Conservation (phyloP, 108 stramenopile genomes). For the Skeletonema marinoi region DNA sequence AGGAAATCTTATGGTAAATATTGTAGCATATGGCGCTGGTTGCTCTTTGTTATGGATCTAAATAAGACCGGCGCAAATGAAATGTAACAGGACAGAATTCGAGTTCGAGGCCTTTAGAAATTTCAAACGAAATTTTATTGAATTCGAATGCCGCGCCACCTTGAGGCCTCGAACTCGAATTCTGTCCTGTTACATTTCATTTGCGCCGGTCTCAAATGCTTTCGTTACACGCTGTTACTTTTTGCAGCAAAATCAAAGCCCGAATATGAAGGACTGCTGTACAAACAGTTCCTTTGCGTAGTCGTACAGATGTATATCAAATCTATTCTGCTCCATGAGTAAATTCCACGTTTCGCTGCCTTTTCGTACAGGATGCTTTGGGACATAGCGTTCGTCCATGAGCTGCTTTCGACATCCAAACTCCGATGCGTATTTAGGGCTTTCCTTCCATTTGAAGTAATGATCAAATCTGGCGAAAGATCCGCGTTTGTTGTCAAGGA, state of each 20-base stretch:
- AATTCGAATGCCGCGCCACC: too few species aligned
- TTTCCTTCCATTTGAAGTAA: conserved; percentile 54
- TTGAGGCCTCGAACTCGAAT: too few species aligned
- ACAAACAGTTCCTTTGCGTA: conserved; percentile 41
- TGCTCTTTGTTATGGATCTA: too few species aligned
- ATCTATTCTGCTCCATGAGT: conserved; percentile 41
- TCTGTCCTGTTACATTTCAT: too few species aligned
- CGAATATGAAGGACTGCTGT: conserved; percentile 39
- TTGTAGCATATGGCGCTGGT: too few species aligned
- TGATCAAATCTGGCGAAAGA: conserved; percentile 48
- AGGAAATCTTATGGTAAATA: too few species aligned
- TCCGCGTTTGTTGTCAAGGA: conserved; percentile 47
- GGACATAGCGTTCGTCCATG: conserved; percentile 40
- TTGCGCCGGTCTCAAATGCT: too few species aligned
- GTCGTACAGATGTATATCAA: conserved; percentile 41
- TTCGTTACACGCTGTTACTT: background rate
- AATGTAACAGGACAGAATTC: too few species aligned
- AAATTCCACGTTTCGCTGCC: conserved; percentile 29
- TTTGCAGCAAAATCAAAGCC: background rate
- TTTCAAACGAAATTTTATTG: too few species aligned
- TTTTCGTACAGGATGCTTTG: conserved; percentile 33
- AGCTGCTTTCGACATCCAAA: conserved; percentile 46
- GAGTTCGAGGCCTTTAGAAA: too few species aligned
- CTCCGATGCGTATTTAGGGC: conserved; percentile 29
- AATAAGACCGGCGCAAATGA: too few species aligned